A percentile compares a stretch with the other conserved stretches of the same genome.
These are phyloP conservation scores for Graphilbum ipis-grandicollis DNA, from an alignment of 2,329 filamentous ascomycete species.

Conservation along the genomic window DNA sequence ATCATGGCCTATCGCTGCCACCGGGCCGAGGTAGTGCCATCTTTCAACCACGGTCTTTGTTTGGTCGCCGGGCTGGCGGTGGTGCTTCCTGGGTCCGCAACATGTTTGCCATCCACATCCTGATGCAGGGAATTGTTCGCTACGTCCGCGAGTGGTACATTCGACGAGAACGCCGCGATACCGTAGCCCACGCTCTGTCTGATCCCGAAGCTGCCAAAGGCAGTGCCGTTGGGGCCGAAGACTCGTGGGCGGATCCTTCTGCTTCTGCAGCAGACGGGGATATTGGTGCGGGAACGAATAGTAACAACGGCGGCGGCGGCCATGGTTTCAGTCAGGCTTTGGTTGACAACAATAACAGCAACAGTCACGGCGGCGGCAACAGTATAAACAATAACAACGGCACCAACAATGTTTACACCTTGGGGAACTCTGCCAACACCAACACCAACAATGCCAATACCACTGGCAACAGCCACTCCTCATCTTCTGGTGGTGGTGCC, in stretches of 20 bases:
- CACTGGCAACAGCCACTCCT: no score
- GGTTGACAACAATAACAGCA: background rate
- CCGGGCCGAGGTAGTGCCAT: constrained; percentile 13
- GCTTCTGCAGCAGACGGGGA: constrained; percentile 19
- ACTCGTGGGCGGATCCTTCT: background rate
- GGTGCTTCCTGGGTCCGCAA: constrained; percentile 51
- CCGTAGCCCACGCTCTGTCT: constrained; percentile 25
- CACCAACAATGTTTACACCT: no score
- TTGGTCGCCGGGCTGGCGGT: constrained; percentile 32
- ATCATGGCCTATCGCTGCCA: constrained; percentile 17
- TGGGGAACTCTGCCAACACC: no score
- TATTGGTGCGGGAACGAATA: constrained; percentile 16
- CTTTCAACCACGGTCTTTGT: constrained; percentile 26
- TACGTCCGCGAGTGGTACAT: constrained; percentile 55
- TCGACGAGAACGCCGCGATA: constrained; percentile 37
- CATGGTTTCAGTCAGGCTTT: background rate
- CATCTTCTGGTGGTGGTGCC: no score
- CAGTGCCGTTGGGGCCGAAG: background rate
- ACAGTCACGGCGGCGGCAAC: background rate
- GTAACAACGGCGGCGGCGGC: background rate
- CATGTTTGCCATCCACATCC: constrained; percentile 55
- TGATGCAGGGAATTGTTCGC: constrained; percentile 55
- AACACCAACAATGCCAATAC: no score
- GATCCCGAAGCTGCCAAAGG: constrained; percentile 48
- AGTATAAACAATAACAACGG: no score